A percentile compares a stretch with the other conserved stretches of the same genome.
Conservation (phyloP, 306 rosid species). For the Acacia melanoxylon region DNA sequence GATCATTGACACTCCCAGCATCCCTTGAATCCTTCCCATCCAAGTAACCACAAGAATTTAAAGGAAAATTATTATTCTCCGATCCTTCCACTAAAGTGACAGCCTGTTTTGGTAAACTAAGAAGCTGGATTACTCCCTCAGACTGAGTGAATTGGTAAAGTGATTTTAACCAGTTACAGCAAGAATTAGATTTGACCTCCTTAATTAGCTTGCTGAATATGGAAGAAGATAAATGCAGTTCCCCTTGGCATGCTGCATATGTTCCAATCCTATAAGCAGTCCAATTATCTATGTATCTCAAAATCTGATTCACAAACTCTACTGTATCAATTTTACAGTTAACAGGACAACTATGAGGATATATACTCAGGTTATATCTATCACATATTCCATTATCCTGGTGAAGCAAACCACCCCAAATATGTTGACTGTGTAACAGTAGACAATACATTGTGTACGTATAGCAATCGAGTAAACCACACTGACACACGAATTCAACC, state of each 20-base stretch:
- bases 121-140: constrained; percentile 45
- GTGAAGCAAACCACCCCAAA: constrained; percentile 44
- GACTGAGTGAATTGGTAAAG: constrained; percentile 50
- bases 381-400: constrained; percentile 28
- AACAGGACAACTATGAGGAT: constrained; percentile 22
- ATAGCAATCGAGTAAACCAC: constrained; percentile 47
- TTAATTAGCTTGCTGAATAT: constrained; percentile 41
- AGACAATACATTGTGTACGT: constrained; percentile 43
- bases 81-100: constrained; percentile 36
- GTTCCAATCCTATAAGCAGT: constrained; percentile 51
- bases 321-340: constrained; percentile 39
- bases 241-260: constrained; percentile 56
- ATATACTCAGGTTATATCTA: constrained; percentile 13
- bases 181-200: constrained; percentile 43
- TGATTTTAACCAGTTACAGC: constrained; percentile 50
- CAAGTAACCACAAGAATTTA: constrained; percentile 13
- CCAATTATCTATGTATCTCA: constrained; percentile 46
- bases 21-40: constrained; percentile 30
- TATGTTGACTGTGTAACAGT: constrained; percentile 40
- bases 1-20: constrained; percentile 17
- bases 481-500: constrained; percentile 45
- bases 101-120: constrained; percentile 34
- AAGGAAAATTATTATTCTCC: constrained; percentile 33
- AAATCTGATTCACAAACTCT: constrained; percentile 37
- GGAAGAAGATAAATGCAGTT: constrained; percentile 45